A percentile compares a stretch with the other conserved stretches of the same genome.
phyloP scores from a whole-genome alignment of 352 stramenopile genomes.

The Phytophthora boehmeriae region DNA sequence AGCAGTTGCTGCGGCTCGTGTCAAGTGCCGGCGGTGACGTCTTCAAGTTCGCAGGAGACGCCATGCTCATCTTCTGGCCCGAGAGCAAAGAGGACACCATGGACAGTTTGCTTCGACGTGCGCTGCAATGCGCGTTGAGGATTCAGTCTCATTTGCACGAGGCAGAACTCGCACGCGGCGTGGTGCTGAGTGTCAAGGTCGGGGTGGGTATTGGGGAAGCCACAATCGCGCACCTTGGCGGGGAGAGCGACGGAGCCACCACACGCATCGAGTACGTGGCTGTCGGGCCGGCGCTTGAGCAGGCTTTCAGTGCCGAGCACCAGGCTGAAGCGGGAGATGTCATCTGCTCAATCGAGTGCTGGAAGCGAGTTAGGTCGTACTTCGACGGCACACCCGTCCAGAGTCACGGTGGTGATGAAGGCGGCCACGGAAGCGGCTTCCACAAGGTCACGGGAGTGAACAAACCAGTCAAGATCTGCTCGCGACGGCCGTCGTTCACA shows the following conservation, averaged over 20 bases:
- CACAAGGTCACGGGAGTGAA: conserved; percentile 67
- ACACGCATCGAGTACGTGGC: conserved; percentile 92
- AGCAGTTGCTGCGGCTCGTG: conserved; percentile 83
- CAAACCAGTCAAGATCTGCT: conserved; percentile 70
- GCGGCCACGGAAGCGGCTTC: conserved; percentile 32
- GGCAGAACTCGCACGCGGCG: conserved; percentile 80
- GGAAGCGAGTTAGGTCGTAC: conserved; percentile 65
- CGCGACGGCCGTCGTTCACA: conserved; percentile 71
- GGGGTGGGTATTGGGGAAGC: conserved; percentile 90
- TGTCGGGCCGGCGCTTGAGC: conserved; percentile 88
- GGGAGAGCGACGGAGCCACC: conserved; percentile 81
- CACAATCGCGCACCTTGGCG: conserved; percentile 90
- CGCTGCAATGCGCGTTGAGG: conserved; percentile 88
- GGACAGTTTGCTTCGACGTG: conserved; percentile 77
- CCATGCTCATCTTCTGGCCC: conserved; percentile 95
- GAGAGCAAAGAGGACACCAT: conserved; percentile 91
- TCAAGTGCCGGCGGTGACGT: conserved; percentile 86
- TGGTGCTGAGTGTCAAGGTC: conserved; percentile 95
- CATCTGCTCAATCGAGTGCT: conserved; percentile 87
- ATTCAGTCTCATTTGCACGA: conserved; percentile 92
- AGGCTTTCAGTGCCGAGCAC: conserved; percentile 91
- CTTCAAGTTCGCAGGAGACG: conserved; percentile 96
- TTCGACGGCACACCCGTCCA: conserved; percentile 63
- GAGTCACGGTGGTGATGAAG: conserved; percentile 4
- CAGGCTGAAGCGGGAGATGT: conserved; percentile 89